A percentile compares a stretch with the other conserved stretches of the same genome.
These are phyloP conservation scores for Aspergillus japonicus DNA, from an alignment of 2,329 filamentous ascomycete species.

Conservation along the genomic window DNA sequence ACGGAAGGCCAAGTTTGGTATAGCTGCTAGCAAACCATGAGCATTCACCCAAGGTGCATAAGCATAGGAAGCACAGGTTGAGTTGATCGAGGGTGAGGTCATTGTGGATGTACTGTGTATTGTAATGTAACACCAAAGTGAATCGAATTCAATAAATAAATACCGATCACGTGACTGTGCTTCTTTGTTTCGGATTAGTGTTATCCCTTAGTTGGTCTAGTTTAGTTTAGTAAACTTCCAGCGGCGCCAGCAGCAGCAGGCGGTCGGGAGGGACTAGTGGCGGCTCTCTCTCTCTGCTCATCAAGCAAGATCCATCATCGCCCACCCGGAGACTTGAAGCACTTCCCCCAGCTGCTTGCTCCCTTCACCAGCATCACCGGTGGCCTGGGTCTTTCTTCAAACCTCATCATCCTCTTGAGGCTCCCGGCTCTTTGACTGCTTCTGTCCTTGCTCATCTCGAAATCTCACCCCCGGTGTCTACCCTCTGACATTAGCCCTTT, in stretches of 20 bases:
- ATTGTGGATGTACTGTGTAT: background rate
- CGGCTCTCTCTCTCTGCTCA: slow-evolving; percentile 23
- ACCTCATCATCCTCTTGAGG: slow-evolving; percentile 27
- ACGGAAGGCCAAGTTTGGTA: background rate
- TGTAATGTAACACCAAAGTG: background rate
- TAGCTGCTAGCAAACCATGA: background rate
- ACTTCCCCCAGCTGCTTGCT: slow-evolving; percentile 18
- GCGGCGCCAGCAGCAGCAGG: slow-evolving; percentile 21
- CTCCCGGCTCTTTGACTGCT: slow-evolving; percentile 21
- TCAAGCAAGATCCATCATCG: slow-evolving; percentile 31
- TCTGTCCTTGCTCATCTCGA: background rate
- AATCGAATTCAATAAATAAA: too few species aligned
- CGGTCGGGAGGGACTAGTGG: slow-evolving; percentile 27
- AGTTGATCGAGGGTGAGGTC: background rate
- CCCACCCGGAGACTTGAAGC: slow-evolving; percentile 18
- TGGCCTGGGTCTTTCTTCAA: slow-evolving; percentile 26
- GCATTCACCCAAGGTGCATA: too few species aligned
- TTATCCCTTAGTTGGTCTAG: slow-evolving; percentile 6
- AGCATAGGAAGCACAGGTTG: too few species aligned
- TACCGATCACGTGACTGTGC: slow-evolving; percentile 23
- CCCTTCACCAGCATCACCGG: slow-evolving; percentile 24
- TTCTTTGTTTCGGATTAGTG: slow-evolving; percentile 10
- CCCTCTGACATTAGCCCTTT: slow-evolving; percentile 13
- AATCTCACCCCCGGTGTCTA: slow-evolving; percentile 4
- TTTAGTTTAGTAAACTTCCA: too few species aligned